Evolutionary conservation across 768 basidiomycete species (phyloP).

Genomic region (Paxillus involutus): DNA sequence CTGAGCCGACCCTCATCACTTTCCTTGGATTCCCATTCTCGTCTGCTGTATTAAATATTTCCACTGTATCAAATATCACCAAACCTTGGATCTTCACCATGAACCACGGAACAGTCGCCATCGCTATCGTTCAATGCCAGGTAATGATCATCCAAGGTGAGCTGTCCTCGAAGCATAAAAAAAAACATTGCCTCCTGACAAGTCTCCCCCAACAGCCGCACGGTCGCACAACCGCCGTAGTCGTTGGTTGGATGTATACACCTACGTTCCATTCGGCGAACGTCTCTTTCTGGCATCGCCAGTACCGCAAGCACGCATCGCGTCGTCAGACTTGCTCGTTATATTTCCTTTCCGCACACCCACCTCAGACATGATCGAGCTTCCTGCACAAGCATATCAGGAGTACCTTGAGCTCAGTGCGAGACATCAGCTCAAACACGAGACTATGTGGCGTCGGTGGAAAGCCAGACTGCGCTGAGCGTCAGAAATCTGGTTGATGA

Average conservation of each 20-base stretch:
- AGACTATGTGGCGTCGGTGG: constrained; percentile 59
- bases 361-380: constrained; percentile 59
- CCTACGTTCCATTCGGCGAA: constrained; percentile 63
- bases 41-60: constrained; percentile 19
- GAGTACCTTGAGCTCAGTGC: constrained; percentile 56
- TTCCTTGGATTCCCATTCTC: neutral
- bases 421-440: constrained; percentile 53
- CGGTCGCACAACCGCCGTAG: constrained; percentile 56
- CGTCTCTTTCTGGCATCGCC: constrained; percentile 63
- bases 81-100: constrained; percentile 28
- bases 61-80: constrained; percentile 14
- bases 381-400: constrained; percentile 56
- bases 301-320: constrained; percentile 63
- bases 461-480: constrained; percentile 26
- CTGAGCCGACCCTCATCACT: constrained; percentile 2
- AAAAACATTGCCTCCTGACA: constrained; percentile 4
- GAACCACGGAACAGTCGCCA: constrained; percentile 60
- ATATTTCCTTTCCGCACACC: constrained; percentile 42
- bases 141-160: constrained; percentile 70
- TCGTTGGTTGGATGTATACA: constrained; percentile 63
- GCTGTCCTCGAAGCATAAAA: constrained; percentile 1
- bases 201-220: constrained; percentile 39
- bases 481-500: neutral
- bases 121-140: constrained; percentile 67
- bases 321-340: constrained; percentile 55